These are phyloP conservation scores for Hirschfeldia incana DNA, from an alignment of 345 rosid genomes.

Conservation along the genomic window DNA sequence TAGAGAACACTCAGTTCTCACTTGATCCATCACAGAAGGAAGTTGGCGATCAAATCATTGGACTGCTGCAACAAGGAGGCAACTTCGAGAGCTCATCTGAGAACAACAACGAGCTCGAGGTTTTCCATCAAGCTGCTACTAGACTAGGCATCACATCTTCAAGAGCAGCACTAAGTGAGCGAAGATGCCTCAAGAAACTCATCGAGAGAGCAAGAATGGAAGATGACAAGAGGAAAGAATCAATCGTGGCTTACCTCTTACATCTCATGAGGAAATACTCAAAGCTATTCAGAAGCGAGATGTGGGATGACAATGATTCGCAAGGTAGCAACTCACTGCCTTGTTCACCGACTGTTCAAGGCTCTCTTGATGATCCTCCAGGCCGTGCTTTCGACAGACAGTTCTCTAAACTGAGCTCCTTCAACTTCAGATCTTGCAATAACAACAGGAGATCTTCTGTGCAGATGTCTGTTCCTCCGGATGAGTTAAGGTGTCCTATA, in stretches of 20 bases:
- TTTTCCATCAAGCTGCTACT: constrained; percentile 85
- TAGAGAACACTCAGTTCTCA: constrained; percentile 61
- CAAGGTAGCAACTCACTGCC: constrained; percentile 77
- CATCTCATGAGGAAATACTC: constrained; percentile 95
- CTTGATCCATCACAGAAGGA: constrained; percentile 78
- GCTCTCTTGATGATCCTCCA: constrained; percentile 57
- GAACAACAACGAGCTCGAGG: constrained; percentile 69
- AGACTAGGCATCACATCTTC: constrained; percentile 86
- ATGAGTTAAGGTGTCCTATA: constrained; percentile 97
- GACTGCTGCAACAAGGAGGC: constrained; percentile 84
- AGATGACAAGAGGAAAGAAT: constrained; percentile 95
- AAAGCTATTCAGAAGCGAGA: constrained; percentile 84
- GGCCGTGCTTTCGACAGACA: constrained; percentile 77
- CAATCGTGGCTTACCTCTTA: constrained; percentile 89
- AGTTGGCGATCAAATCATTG: constrained; percentile 81
- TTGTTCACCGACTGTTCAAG: constrained; percentile 78
- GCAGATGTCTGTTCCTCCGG: constrained; percentile 76
- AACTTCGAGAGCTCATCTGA: constrained; percentile 63
- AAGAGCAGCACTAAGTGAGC: constrained; percentile 82
- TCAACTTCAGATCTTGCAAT: constrained; percentile 65
- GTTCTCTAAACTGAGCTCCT: constrained; percentile 74
- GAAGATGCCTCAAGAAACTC: constrained; percentile 93
- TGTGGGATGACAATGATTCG: constrained; percentile 87
- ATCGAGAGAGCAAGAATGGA: constrained; percentile 88
- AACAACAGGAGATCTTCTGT: constrained; percentile 58